These are phyloP conservation scores for Exophiala calicioides DNA, from an alignment of 2,329 filamentous ascomycete species.

Conservation along the genomic window DNA sequence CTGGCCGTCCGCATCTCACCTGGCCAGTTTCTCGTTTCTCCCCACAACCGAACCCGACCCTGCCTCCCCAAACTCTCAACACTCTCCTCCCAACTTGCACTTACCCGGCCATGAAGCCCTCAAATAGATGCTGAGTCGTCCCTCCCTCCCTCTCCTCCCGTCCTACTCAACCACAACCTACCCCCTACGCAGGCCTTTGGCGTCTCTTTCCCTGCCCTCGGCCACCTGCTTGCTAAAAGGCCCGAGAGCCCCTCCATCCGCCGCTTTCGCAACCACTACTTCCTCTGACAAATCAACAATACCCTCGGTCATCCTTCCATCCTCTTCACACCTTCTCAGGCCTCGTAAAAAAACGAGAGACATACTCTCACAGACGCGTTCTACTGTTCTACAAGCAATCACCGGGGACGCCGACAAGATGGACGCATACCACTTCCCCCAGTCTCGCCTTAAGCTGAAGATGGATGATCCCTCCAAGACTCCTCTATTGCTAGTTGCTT, in stretches of 20 bases:
- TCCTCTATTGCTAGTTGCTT: constrained; percentile 50
- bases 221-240: constrained; percentile 3
- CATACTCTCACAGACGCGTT: constrained; percentile 12
- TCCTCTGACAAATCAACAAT: constrained; percentile 22
- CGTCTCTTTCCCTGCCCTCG: neutral
- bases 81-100: constrained; percentile 7
- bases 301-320: constrained; percentile 12
- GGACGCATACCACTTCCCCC: constrained; percentile 48
- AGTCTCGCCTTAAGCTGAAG: constrained; percentile 46
- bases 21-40: constrained; percentile 8
- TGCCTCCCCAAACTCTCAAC: constrained; percentile 10
- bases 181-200: constrained; percentile 3
- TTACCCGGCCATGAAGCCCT: constrained; percentile 23
- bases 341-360: neutral
- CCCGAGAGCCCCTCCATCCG: constrained; percentile 15
- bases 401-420: constrained; percentile 31
- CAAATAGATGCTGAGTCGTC: constrained; percentile 27
- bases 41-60: constrained; percentile 15
- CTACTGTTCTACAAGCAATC: constrained; percentile 27
- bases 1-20: neutral
- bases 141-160: constrained; percentile 11
- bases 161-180: constrained; percentile 5
- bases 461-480: constrained; percentile 52
- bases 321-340: constrained; percentile 4
- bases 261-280: constrained; percentile 6